Evolutionary conservation across 805 yeast species (phyloP).

Genomic region (Lachancea mirantina): DNA sequence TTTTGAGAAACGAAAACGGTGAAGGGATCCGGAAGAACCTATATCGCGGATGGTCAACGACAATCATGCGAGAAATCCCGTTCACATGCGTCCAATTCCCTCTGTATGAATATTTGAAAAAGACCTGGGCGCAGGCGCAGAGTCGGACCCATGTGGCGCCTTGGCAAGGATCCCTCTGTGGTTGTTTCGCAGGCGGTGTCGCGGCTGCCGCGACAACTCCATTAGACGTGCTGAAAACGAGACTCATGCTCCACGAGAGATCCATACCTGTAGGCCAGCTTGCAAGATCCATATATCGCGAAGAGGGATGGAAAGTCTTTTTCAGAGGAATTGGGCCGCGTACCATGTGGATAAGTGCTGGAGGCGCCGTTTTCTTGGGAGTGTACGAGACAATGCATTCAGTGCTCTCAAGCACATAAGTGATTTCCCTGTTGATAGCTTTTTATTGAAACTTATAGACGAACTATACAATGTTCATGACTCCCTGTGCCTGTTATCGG

Average conservation of each 20-base stretch:
- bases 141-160: conserved; percentile 44
- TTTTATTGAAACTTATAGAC: neutral
- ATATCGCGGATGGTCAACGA: conserved; percentile 89
- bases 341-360: conserved; percentile 95
- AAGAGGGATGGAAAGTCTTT: conserved; percentile 71
- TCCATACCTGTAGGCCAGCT: conserved; percentile 40
- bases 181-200: conserved; percentile 73
- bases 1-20: conserved; percentile 59
- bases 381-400: conserved; percentile 70
- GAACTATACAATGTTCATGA: neutral
- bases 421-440: neutral
- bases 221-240: conserved; percentile 68
- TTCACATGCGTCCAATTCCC: conserved; percentile 96
- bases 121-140: conserved; percentile 42
- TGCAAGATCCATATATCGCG: conserved; percentile 46
- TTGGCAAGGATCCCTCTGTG: conserved; percentile 75
- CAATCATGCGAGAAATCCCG: conserved; percentile 93
- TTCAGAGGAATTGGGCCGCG: conserved; percentile 88
- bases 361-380: conserved; percentile 96
- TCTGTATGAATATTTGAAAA: conserved; percentile 75
- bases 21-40: conserved; percentile 75
- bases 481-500: conserved; percentile 5
- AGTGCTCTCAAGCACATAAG: conserved; percentile 19
- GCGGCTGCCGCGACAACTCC: conserved; percentile 83
- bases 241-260: conserved; percentile 69